Percentiles rank a stretch among this genome's conserved stretches.
These are phyloP conservation scores for Senna siamea DNA, from an alignment of 306 rosid genomes.

Conservation along the genomic window DNA sequence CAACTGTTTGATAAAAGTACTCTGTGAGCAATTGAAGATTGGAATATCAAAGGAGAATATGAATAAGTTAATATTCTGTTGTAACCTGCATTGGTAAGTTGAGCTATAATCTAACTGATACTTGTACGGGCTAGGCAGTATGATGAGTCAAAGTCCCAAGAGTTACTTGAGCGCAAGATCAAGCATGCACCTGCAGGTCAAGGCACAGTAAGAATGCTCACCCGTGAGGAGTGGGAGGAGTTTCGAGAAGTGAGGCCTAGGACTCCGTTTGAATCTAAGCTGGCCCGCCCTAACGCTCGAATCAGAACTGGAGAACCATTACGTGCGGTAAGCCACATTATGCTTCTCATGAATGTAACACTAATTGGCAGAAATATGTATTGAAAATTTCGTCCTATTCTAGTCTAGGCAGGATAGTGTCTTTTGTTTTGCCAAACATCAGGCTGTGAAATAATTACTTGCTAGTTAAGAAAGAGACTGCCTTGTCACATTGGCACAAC, in stretches of 20 bases:
- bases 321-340: constrained; percentile 42
- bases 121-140: constrained; percentile 40
- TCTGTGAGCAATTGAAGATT: background rate
- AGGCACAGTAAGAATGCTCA: constrained; percentile 48
- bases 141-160: constrained; percentile 58
- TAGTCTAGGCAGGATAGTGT: background rate
- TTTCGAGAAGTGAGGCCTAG: constrained; percentile 49
- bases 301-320: constrained; percentile 48
- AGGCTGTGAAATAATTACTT: background rate
- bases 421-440: background rate
- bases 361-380: background rate
- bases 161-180: constrained; percentile 50
- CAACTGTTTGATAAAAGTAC: constrained; percentile 32
- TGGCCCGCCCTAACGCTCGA: constrained; percentile 48
- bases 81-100: background rate
- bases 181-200: constrained; percentile 45
- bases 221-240: constrained; percentile 48
- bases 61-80: background rate
- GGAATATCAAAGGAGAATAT: background rate
- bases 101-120: background rate
- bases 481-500: background rate
- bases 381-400: background rate
- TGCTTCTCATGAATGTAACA: background rate
- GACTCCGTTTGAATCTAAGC: constrained; percentile 50
- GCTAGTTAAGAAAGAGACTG: background rate